phyloP scores from a whole-genome alignment of 345 rosid species.

The Adansonia digitata region DNA sequence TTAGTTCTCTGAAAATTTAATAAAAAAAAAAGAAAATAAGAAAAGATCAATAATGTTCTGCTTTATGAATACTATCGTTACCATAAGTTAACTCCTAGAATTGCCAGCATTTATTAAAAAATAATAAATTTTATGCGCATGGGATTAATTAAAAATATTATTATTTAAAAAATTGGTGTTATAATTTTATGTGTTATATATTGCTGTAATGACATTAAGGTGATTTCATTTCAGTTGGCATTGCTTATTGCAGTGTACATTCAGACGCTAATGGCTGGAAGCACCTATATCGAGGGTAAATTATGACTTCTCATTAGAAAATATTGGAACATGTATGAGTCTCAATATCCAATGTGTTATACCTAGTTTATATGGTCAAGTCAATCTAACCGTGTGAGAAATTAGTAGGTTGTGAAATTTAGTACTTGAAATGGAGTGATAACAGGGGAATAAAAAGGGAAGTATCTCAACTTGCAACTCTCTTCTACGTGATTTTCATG shows the following conservation, averaged over 20 bases:
- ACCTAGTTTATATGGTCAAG: not conserved
- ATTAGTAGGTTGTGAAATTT: not conserved
- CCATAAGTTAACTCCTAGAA: not conserved
- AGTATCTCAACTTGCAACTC: not conserved
- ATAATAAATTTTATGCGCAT: not conserved
- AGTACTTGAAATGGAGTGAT: too few relatives aligned
- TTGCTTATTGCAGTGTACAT: slow-evolving; percentile 16
- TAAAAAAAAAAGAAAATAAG: not conserved
- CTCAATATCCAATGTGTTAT: not conserved
- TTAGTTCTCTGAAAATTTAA: not conserved
- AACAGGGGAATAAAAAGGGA: too few relatives aligned
- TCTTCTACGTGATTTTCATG: not conserved
- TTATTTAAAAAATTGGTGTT: not conserved
- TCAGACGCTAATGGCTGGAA: too few relatives aligned
- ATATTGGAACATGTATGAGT: too few relatives aligned
- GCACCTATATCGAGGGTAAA: slow-evolving; percentile 31
- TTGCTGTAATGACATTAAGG: not conserved
- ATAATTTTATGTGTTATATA: not conserved
- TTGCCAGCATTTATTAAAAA: not conserved
- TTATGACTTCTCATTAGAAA: not conserved
- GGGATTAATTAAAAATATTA: not conserved
- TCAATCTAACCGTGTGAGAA: not conserved
- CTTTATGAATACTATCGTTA: not conserved
- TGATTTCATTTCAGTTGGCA: slow-evolving; percentile 9
- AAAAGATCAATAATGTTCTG: not conserved